Conservation (phyloP, 139 green algal genomes). For the Coccomyxa sp. region DNA sequence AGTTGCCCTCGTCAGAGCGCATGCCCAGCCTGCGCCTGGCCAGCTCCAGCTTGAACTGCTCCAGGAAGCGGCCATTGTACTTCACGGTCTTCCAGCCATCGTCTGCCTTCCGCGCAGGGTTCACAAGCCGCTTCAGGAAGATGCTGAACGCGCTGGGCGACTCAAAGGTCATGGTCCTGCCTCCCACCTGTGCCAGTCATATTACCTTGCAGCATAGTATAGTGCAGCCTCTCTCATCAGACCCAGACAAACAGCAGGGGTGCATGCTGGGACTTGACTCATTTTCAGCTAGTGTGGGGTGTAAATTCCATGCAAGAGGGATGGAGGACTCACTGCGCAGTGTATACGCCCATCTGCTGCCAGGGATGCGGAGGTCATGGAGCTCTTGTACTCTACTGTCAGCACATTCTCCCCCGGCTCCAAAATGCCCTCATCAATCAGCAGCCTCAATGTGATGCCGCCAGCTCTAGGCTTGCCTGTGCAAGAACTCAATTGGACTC, state of each 20-base stretch:
- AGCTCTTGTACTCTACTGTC: slow-evolving; percentile 76
- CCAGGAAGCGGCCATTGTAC: slow-evolving; percentile 63
- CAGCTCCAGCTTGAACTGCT: slow-evolving; percentile 61
- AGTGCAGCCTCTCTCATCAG: too few relatives aligned
- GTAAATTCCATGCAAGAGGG: too few relatives aligned
- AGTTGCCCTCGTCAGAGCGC: too few relatives aligned
- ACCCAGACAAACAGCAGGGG: too few relatives aligned
- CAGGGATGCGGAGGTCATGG: slow-evolving; percentile 46
- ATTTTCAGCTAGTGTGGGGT: too few relatives aligned
- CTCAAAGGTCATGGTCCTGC: slow-evolving; percentile 54
- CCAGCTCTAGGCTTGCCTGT: slow-evolving; percentile 17
- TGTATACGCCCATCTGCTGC: slow-evolving; percentile 61
- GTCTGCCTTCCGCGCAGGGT: slow-evolving; percentile 77
- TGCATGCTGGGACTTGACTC: too few relatives aligned
- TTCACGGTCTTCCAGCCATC: slow-evolving; percentile 87
- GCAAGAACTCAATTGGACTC: neutral
- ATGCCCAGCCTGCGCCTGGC: slow-evolving; percentile 12
- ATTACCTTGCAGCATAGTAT: too few relatives aligned
- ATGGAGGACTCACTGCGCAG: neutral
- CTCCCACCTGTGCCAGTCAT: slow-evolving; percentile 38
- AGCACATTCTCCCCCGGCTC: slow-evolving; percentile 59
- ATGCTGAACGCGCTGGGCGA: slow-evolving; percentile 79
- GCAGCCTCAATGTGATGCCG: slow-evolving; percentile 51
- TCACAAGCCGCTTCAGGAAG: slow-evolving; percentile 76
- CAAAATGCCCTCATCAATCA: slow-evolving; percentile 72